These are phyloP conservation scores for Diaporthe citri DNA, from an alignment of 2,329 filamentous ascomycete species.

Conservation along the genomic window DNA sequence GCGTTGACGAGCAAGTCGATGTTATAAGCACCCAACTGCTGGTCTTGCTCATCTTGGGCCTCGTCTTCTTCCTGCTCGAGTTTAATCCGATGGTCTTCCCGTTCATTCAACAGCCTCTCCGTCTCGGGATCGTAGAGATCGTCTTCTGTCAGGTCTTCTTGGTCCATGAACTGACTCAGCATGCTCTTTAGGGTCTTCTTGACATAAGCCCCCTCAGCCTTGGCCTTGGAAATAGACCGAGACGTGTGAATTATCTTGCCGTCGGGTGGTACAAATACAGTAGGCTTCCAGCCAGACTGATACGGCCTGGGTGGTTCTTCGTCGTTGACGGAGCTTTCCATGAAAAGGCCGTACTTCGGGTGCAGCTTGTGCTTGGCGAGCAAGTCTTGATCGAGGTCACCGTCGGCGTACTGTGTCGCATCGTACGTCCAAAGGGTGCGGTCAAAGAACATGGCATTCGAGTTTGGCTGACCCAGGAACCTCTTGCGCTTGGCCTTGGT, in stretches of 20 bases:
- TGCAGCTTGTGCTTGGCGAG: constrained; percentile 65
- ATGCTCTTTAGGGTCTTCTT: constrained; percentile 42
- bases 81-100: constrained; percentile 41
- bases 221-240: constrained; percentile 44
- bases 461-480: constrained; percentile 67
- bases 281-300: constrained; percentile 60
- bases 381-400: constrained; percentile 64
- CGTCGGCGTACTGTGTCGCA: constrained; percentile 59
- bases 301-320: constrained; percentile 54
- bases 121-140: constrained; percentile 42
- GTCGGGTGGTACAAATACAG: constrained; percentile 63
- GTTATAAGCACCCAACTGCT: constrained; percentile 33
- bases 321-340: constrained; percentile 62
- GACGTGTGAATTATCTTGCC: constrained; percentile 64
- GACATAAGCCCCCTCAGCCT: constrained; percentile 39
- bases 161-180: constrained; percentile 44
- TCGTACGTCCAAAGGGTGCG: constrained; percentile 67
- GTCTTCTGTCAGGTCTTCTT: constrained; percentile 44
- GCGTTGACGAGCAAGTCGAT: constrained; percentile 44
- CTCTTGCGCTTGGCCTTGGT: constrained; percentile 66
- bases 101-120: constrained; percentile 41
- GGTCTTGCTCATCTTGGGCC: constrained; percentile 39
- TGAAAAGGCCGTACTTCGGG: constrained; percentile 65
- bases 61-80: constrained; percentile 44
- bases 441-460: constrained; percentile 66